Evolutionary conservation across 192 early-diverging fungal genomes (phyloP), one percentile per base, ranked within the genome.

Genomic region (Backusella tuberculispora): DNA sequence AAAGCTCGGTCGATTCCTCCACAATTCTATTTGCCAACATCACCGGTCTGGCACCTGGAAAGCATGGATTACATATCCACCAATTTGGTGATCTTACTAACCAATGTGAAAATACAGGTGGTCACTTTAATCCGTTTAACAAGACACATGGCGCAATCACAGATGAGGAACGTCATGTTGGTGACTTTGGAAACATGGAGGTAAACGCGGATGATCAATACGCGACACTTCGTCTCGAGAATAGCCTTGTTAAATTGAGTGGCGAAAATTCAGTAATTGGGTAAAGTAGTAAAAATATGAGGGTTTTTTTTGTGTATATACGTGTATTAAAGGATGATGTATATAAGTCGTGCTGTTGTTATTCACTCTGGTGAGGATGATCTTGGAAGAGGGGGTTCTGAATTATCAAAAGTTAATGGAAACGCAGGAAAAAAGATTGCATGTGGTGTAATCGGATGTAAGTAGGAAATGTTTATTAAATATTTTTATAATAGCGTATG

Each of bases 31-130:
- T 85, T 17, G 85, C 85, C 66, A 78, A 87, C 38, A 65, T 94
- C 71, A 71, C 74, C 26, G 91, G 91, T 26, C 83, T 96, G 19
- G 63, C 75, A 6, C 84, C 90, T 6, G 94, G 94, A 66, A 77
- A 88, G 38, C 93, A 95, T 83, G 95, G 95, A 37, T 93, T 96
- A 88, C 95, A 96, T 83, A 80, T 96, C 71, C 95, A 96, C 81
- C 86, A 91, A 80, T 91, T 90, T 63, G 91, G 91, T 66, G 89
- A 91, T 80, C 82, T 89, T 75, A 88, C 90, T 64, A 85, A 88
- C 78, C 88, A 94, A 60, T 96, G 95, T 84, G 90, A 85, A 9
- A 92, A 90, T 12, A 91, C 95, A 8, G 94, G 93, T 44, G 76
- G 76, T 42, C 95, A 97, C 87, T 95, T 85, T 79, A 97, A 97